phyloP scores from a whole-genome alignment of 2,329 filamentous ascomycete species.

The Aspergillus sp. region DNA sequence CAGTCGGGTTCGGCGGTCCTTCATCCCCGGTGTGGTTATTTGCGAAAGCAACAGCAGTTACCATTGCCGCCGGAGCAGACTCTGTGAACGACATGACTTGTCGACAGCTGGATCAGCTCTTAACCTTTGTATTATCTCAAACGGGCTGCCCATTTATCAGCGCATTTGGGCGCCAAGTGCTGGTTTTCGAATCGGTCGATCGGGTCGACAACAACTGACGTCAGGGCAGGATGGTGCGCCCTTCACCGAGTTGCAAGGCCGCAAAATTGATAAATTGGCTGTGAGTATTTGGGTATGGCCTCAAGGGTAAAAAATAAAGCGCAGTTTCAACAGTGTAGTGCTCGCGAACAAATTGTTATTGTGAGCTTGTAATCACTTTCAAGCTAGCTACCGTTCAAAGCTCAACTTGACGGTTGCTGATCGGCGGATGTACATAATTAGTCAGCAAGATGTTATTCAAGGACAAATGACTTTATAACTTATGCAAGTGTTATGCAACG shows the following conservation, averaged over 20 bases:
- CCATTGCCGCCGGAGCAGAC: slow-evolving; percentile 24
- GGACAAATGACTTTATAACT: background rate
- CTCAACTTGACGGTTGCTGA: slow-evolving; percentile 9
- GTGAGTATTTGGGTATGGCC: background rate
- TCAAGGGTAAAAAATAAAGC: background rate
- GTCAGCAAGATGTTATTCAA: slow-evolving; percentile 10
- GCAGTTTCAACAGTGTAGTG: background rate
- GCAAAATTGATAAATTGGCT: background rate
- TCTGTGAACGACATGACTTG: slow-evolving; percentile 33
- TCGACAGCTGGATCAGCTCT: background rate
- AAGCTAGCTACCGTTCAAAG: background rate
- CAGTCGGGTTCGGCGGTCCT: slow-evolving; percentile 22
- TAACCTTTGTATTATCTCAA: background rate
- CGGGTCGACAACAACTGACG: slow-evolving; percentile 25
- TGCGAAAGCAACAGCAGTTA: slow-evolving; percentile 23
- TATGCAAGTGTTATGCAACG: background rate
- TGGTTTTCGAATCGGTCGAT: slow-evolving; percentile 8
- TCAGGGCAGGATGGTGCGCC: slow-evolving; percentile 19
- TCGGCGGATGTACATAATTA: slow-evolving; percentile 15
- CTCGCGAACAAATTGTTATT: background rate
- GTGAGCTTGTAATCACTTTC: background rate
- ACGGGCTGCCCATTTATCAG: slow-evolving; percentile 5
- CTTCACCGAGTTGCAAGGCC: slow-evolving; percentile 1
- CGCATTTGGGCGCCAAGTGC: slow-evolving; percentile 16
- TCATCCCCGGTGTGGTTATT: slow-evolving; percentile 19